Evolutionary conservation across 1,284 basidiomycete genomes (phyloP).

Genomic region (Pterulicium gracile): DNA sequence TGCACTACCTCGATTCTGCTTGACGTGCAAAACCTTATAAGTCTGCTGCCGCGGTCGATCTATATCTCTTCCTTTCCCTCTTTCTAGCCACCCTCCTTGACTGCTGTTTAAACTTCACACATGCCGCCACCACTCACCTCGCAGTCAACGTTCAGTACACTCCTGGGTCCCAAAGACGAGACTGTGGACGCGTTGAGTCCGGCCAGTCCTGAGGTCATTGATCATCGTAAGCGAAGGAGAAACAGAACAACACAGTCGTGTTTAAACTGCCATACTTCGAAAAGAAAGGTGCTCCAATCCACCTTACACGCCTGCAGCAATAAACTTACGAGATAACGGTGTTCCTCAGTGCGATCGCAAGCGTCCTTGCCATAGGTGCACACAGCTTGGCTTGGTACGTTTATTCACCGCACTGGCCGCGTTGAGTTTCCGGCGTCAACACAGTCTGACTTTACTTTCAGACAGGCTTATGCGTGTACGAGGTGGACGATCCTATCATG

Average conservation of each 20-base stretch:
- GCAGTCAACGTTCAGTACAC: too few species aligned
- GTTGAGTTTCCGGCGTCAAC: conserved; percentile 12
- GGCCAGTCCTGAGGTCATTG: neutral
- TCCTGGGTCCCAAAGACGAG: neutral
- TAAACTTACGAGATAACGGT: conserved; percentile 3
- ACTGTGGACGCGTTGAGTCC: neutral
- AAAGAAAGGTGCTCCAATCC: conserved; percentile 60
- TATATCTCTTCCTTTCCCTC: conserved; percentile 31
- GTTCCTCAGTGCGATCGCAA: conserved; percentile 61
- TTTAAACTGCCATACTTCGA: conserved; percentile 87
- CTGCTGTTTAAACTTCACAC: too few species aligned
- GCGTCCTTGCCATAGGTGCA: conserved; percentile 80
- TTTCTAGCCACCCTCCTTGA: conserved; percentile 13
- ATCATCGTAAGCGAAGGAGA: conserved; percentile 52
- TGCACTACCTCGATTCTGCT: neutral
- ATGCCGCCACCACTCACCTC: too few species aligned
- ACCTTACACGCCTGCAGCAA: conserved; percentile 9
- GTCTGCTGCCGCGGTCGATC: conserved; percentile 22
- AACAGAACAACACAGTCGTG: conserved; percentile 84
- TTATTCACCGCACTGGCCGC: conserved; percentile 4
- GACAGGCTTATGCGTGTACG: conserved; percentile 88
- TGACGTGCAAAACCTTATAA: neutral
- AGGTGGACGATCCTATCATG: conserved; percentile 79
- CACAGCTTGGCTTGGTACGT: conserved; percentile 66
- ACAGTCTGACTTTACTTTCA: conserved; percentile 19